phyloP scores from a whole-genome alignment of 2,329 filamentous ascomycete species.

The Scorias spongiosa region DNA sequence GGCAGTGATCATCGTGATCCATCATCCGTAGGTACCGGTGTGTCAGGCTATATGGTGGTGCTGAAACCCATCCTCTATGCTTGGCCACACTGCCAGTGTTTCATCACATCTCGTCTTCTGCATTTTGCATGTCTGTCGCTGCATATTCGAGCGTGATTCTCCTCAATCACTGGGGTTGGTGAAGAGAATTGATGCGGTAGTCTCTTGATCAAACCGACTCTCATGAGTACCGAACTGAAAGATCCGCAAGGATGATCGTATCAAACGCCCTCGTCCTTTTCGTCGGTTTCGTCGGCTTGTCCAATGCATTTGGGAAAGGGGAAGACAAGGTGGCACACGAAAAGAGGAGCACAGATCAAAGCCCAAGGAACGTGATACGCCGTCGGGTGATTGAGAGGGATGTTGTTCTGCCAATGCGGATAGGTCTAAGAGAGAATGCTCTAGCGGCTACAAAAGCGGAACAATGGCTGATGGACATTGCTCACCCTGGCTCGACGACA shows the following conservation, averaged over 20 bases:
- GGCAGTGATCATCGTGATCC: too few relatives aligned
- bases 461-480: conserved; percentile 8
- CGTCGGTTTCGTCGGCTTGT: not conserved
- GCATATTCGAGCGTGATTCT: too few relatives aligned
- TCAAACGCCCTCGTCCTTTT: not conserved
- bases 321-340: not conserved
- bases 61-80: too few relatives aligned
- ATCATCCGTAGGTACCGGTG: too few relatives aligned
- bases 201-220: too few relatives aligned
- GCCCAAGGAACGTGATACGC: not conserved
- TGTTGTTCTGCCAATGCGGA: conserved; percentile 10
- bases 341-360: not conserved
- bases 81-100: too few relatives aligned
- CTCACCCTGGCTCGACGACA: conserved; percentile 6
- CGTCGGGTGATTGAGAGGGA: not conserved
- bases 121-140: too few relatives aligned
- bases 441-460: conserved; percentile 4
- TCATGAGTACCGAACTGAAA: not conserved
- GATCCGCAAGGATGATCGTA: not conserved
- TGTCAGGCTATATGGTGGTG: too few relatives aligned
- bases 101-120: too few relatives aligned
- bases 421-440: conserved; percentile 9
- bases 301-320: not conserved
- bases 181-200: too few relatives aligned
- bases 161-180: too few relatives aligned